A percentile compares a stretch with the other conserved stretches of the same genome.
Conservation (phyloP, 768 basidiomycete genomes). For the Naganishia kalamii region DNA sequence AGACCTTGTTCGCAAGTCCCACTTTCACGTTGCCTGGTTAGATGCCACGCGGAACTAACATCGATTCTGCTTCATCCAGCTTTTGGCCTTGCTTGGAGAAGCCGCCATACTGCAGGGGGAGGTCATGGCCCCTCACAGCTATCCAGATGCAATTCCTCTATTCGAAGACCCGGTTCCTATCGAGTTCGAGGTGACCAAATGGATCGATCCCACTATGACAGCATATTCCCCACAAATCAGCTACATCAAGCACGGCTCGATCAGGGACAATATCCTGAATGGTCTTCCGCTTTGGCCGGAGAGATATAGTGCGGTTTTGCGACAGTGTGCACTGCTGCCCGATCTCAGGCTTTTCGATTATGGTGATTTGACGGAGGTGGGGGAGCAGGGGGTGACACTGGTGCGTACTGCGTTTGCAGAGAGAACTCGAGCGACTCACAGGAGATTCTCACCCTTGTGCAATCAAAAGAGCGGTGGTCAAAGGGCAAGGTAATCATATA, state of each 20-base stretch:
- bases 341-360: constrained; percentile 38
- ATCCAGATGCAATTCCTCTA: neutral
- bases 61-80: constrained; percentile 24
- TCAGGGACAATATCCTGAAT: constrained; percentile 54
- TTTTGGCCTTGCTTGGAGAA: constrained; percentile 39
- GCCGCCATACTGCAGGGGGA: constrained; percentile 27
- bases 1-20: constrained; percentile 38
- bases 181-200: neutral
- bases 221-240: constrained; percentile 33
- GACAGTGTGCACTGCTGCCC: constrained; percentile 32
- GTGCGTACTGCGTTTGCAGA: neutral
- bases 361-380: constrained; percentile 43
- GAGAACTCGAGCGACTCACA: neutral
- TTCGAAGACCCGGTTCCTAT: constrained; percentile 11
- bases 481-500: neutral
- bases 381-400: constrained; percentile 39
- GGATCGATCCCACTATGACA: constrained; percentile 1
- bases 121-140: constrained; percentile 21
- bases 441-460: neutral
- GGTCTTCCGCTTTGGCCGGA: constrained; percentile 39
- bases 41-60: too few relatives aligned
- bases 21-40: too few relatives aligned
- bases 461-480: constrained; percentile 20
- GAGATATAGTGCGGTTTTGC: constrained; percentile 36
- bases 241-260: constrained; percentile 39